Evolutionary conservation across 2,329 filamentous ascomycete genomes (phyloP).

Genomic region (Leptographium galeiforme): DNA sequence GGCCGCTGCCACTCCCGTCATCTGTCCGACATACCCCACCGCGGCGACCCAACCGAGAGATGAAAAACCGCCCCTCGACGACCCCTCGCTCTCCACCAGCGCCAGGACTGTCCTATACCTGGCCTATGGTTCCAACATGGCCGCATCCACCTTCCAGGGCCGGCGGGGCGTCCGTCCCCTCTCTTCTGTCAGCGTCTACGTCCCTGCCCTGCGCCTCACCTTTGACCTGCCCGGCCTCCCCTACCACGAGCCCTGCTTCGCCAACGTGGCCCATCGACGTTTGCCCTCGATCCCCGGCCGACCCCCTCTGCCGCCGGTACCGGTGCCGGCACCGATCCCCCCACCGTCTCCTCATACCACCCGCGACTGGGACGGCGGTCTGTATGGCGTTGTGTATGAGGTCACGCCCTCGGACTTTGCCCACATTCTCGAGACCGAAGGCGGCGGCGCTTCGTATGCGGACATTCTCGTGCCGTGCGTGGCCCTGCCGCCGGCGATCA

Average conservation of each 20-base stretch:
- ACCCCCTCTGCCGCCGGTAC: conserved; percentile 13
- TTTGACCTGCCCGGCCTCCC: conserved; percentile 81
- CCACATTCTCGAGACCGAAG: conserved; percentile 81
- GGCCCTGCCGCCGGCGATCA: conserved; percentile 41
- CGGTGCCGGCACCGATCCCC: neutral
- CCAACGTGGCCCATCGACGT: conserved; percentile 58
- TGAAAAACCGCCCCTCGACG: too few species aligned
- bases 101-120: conserved; percentile 52
- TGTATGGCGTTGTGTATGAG: conserved; percentile 92
- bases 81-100: conserved; percentile 6
- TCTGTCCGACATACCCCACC: too few species aligned
- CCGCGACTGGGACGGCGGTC: conserved; percentile 58
- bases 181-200: conserved; percentile 67
- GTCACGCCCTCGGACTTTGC: conserved; percentile 72
- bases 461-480: conserved; percentile 73
- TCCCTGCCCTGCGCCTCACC: conserved; percentile 62
- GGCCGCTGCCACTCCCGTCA: conserved; percentile 13
- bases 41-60: too few species aligned
- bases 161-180: conserved; percentile 67
- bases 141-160: conserved; percentile 65
- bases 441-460: conserved; percentile 71
- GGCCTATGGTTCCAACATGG: conserved; percentile 87
- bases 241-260: conserved; percentile 85
- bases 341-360: conserved; percentile 13
- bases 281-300: conserved; percentile 26